Evolutionary conservation across 352 stramenopile genomes (phyloP), one percentile per base, ranked within the genome.

Genomic region (Phytophthora tentaculata): DNA sequence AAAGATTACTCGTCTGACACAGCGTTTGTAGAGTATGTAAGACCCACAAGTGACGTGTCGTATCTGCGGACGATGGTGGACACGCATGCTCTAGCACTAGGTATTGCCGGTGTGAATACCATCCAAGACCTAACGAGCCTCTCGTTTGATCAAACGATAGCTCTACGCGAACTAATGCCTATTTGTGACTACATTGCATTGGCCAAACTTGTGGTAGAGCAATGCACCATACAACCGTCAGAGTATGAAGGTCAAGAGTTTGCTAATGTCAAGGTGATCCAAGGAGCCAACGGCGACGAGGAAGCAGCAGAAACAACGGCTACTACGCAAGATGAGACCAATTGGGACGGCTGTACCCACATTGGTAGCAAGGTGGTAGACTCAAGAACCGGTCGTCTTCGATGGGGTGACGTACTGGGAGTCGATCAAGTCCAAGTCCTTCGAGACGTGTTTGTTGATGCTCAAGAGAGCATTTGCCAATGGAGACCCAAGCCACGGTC

Each of bases 111-210:
- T 16, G 76, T 98, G 26, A 70, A 80, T 10, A 92, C 81, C 28
- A 90, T 98, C 59, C 51, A 63, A 37, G 89, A 98, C 22, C 81
- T 98, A 13, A 88, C 83, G 13, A 56, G 65, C 13, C 44, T 93
- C 4, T 56, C 75, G 1, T 81, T 79, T n/a, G 83, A 88, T 50
- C 66, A 75, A 39, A 86, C 78, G 0, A 64, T 93, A 47, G 32
- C 63, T 16, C 61, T 93, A n/a, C 81, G 84, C 1, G 37, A 77
- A 10, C 50, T 74, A 5, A 87, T 91, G 71, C 81, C 84, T 13
- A 75, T 92, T 24, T 93, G 85, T 29, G 85, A 93, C 61, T 93
- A 91, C 69, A 82, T 89, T 22, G 67, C 79, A 8, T 52, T 93
- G 14, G 83, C 85, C 41, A 86, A 81, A 54, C 64, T 89, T 29